Base-by-base conservation (phyloP, 106 monocot species). In the Dendrobium officinale region DNA sequence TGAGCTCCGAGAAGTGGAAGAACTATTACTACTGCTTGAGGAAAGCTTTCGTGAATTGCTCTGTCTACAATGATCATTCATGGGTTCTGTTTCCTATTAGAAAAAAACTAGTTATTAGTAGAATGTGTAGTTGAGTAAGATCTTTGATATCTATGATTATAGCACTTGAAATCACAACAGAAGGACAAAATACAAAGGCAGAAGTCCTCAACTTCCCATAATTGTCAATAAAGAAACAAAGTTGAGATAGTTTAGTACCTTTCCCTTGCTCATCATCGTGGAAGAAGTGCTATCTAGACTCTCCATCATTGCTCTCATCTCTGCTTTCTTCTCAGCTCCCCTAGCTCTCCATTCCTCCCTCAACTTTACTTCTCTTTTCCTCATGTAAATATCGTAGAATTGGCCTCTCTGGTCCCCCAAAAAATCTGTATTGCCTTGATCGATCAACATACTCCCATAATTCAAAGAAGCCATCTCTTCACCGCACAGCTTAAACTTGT, bases 1-100 rank as follows among this genome's bases (percentile, higher is more conserved):
- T 58, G 84, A 84, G 49, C 58, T 81, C 29, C 47, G 81, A 70
- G 86, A 75, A 40, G 67, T 81, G 49, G 87, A 87, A 68, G 79
- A 85, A 81, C 81, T 80, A 22, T 70, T 27, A 78, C 29, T 89
- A 78, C 42, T 88, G 70, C 51, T 77, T 11, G 76, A 82, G n/a
- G 64, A 42, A 77, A 66, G 77, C 55, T 81, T 85, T 79, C 55
- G 86, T 22, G 77, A 79, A 17, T 66, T n/a, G 55, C 4, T 80
- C 13, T 73, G 73, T 18, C 24, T 42, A 17, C 1, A 73, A 44
- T 45, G 74, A 75, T 18, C 74, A 19, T 9, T n/a, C 33, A 40
- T 72, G 24, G 72, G 9, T 40, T 37, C 72, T 40, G 40, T 27
- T 72, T 11, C 11, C 72, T 72, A 40, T 31, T 27, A 26, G 31